Base-by-base conservation (phyloP, 768 basidiomycete species). In the Baorangia bicolor region DNA sequence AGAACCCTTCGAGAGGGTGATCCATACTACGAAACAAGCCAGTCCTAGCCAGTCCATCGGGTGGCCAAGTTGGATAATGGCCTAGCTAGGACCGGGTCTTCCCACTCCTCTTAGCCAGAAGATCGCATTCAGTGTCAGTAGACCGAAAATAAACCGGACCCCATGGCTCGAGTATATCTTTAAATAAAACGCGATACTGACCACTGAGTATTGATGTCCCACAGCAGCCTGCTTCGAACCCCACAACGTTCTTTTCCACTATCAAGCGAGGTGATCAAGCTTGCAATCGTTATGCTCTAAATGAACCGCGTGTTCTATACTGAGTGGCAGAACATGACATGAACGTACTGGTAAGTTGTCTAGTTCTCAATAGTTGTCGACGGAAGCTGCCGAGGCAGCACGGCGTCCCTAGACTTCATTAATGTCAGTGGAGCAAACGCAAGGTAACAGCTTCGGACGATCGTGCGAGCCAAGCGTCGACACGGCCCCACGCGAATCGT, bases 221-320 rank as follows among this genome's bases (percentile, higher is more conserved):
- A 49, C 54, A 58, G 35, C 27, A 44, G 14, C 38, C 38, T 23
- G 44, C 47, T 67, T 66, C 53, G 64, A 51, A 64, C 62, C 66
- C 67, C 62, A 45, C 58, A 56, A 57, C 62, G 67, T 61, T 67
- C 66, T 58, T 56, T 49, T 64, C 53, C 49, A 42, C 59, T 51
- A 42, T 51, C 56, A 63, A 58, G 46, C 51, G 58, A 64, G 33
- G 38, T 64, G 34, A 60, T 57, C 58, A 48, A 10, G 62, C 53
- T 51, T 49, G 38, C 9, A 49, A 53, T 47, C 35, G 43, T 47
- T 42, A 51, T 34, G 44, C 20, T 47, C 41, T 55, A 37, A 27
- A 54, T 27, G 25, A 39, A 55, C 30, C 23, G 42, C 40, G 33
- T 61, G 35, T 51, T 66, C 14, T 28, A 41, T 30, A 47, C 40